phyloP scores from a whole-genome alignment of 768 basidiomycete species.

The Lactarius pseudohatsudake region DNA sequence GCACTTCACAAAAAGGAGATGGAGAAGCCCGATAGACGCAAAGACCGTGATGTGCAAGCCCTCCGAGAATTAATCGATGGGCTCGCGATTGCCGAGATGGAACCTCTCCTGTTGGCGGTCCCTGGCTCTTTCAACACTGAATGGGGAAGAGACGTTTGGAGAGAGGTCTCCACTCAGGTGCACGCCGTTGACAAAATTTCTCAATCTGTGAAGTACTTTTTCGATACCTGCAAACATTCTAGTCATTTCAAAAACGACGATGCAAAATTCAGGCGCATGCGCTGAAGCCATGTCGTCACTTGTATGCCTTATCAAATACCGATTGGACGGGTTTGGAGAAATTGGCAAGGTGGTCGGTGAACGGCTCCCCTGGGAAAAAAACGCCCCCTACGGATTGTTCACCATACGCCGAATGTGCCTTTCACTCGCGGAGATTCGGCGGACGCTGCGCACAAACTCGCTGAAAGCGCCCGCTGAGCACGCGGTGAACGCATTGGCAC shows the following conservation, averaged over 20 bases:
- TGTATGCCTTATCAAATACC: too few species aligned
- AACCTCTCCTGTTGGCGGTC: neutral
- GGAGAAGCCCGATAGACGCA: neutral
- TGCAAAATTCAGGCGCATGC: too few species aligned
- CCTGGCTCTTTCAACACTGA: conserved; percentile 1
- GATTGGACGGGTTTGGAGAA: too few species aligned
- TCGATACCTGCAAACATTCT: neutral
- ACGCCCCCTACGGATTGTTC: too few species aligned
- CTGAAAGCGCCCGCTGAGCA: too few species aligned
- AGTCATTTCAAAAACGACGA: too few species aligned
- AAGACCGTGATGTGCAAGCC: neutral
- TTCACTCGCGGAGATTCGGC: too few species aligned
- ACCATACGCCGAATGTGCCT: too few species aligned
- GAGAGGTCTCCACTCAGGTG: neutral
- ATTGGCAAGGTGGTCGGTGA: too few species aligned
- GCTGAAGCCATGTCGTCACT: fast-evolving
- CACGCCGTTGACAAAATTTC: neutral
- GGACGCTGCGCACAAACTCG: too few species aligned
- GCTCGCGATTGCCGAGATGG: neutral
- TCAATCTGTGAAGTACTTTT: neutral
- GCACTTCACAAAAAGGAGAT: neutral
- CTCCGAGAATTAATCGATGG: neutral
- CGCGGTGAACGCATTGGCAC: too few species aligned
- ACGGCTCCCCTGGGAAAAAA: too few species aligned
- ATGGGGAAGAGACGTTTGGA: neutral